A percentile compares a stretch with the other conserved stretches of the same genome.
These are phyloP conservation scores for Pulveroboletus sp. DNA, from an alignment of 768 basidiomycete genomes.

Conservation along the genomic window DNA sequence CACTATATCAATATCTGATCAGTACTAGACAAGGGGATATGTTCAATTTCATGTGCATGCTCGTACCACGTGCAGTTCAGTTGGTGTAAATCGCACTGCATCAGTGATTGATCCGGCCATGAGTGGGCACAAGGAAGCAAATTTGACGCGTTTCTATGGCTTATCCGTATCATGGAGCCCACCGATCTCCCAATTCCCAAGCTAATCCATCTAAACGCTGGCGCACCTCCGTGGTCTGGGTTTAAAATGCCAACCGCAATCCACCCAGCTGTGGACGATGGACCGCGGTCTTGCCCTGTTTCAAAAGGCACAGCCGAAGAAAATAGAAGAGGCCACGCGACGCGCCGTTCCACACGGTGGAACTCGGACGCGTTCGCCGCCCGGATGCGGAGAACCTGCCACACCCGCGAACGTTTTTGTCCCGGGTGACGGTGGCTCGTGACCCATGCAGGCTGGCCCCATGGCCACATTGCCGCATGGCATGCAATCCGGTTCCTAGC, in stretches of 20 bases:
- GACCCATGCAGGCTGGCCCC: not conserved
- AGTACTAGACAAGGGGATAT: constrained; percentile 16
- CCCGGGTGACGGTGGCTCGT: not conserved
- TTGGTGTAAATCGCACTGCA: constrained; percentile 6
- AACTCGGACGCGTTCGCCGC: constrained; percentile 3
- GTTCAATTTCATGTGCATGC: constrained; percentile 15
- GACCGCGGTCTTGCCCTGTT: constrained; percentile 19
- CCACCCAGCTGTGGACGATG: too few relatives aligned
- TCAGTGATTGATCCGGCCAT: constrained; percentile 18
- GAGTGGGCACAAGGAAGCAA: constrained; percentile 12
- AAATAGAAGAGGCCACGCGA: constrained; percentile 21
- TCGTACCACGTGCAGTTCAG: constrained; percentile 6
- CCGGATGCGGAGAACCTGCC: constrained; percentile 8
- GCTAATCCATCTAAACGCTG: constrained; percentile 23
- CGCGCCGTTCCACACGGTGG: constrained; percentile 6
- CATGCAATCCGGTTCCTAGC: not conserved
- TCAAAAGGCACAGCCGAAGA: constrained; percentile 12
- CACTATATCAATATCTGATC: constrained; percentile 15
- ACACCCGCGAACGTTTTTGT: constrained; percentile 26
- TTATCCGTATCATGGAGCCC: constrained; percentile 1
- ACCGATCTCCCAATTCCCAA: constrained; percentile 17
- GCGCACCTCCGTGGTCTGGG: constrained; percentile 17
- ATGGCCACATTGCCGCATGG: not conserved
- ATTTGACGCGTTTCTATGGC: constrained; percentile 22
- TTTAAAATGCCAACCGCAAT: constrained; percentile 14